These are phyloP conservation scores for Ceratobasidium papillatum DNA, from an alignment of 1,284 basidiomycete species.

Conservation along the genomic window DNA sequence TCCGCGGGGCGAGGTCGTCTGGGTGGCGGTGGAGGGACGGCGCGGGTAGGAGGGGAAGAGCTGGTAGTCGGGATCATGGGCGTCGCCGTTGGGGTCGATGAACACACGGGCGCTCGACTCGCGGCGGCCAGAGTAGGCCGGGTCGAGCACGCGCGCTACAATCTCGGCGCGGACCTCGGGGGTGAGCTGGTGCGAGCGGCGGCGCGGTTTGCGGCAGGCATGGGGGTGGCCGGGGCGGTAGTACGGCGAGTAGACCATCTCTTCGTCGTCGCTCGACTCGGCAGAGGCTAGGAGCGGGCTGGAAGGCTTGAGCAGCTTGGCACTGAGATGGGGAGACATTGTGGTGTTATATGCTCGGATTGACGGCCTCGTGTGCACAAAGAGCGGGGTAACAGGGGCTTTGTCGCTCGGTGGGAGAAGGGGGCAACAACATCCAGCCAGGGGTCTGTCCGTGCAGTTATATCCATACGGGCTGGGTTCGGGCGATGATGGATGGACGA, in stretches of 20 bases:
- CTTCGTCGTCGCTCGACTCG: not conserved
- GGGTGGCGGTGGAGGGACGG: not conserved
- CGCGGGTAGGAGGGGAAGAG: conserved; percentile 28
- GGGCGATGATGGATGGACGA: conserved; percentile 30
- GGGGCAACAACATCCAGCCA: not conserved
- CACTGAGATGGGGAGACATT: conserved; percentile 9
- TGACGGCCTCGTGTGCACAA: not conserved
- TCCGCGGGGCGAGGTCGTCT: not conserved
- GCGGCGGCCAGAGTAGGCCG: conserved; percentile 9
- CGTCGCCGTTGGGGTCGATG: conserved; percentile 18
- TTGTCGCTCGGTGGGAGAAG: conserved; percentile 8
- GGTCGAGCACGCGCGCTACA: conserved; percentile 17
- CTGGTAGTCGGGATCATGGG: conserved; percentile 32
- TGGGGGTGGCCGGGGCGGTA: conserved; percentile 24
- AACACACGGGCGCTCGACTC: not conserved
- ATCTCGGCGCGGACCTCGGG: conserved; percentile 22
- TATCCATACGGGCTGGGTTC: conserved; percentile 13
- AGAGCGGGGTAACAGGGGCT: conserved; percentile 11
- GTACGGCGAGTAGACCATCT: conserved; percentile 13
- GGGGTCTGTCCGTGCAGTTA: conserved; percentile 7
- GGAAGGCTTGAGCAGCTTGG: conserved; percentile 30
- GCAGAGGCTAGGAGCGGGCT: conserved; percentile 6
- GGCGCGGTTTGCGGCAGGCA: conserved; percentile 3
- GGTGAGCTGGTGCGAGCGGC: conserved; percentile 20
- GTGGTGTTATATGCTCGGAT: not conserved